Percentiles rank a stretch among this genome's conserved stretches.
phyloP scores from a whole-genome alignment of 768 basidiomycete species.

The Megacollybia marginata region DNA sequence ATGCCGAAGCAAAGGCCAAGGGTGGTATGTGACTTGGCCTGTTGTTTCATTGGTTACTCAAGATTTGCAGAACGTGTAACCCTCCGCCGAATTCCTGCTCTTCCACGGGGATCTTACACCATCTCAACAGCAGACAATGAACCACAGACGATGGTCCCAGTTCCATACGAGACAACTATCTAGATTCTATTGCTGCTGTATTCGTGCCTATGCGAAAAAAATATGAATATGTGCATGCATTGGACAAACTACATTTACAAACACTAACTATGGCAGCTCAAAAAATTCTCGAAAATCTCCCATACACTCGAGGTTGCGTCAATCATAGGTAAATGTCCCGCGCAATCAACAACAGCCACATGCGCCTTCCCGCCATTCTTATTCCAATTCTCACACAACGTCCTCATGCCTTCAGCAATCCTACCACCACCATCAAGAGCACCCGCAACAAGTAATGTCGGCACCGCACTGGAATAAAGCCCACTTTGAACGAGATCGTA shows the following conservation, averaged over 20 bases:
- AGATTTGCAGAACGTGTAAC: conserved; percentile 59
- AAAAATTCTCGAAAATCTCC: conserved; percentile 23
- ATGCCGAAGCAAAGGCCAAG: conserved; percentile 81
- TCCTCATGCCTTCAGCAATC: conserved; percentile 30
- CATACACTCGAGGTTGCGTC: conserved; percentile 38
- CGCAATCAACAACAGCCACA: conserved; percentile 26
- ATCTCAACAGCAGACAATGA: conserved; percentile 70
- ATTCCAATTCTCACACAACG: conserved; percentile 27
- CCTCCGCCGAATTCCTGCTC: conserved; percentile 80
- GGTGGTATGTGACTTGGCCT: conserved; percentile 51
- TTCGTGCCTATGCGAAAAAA: background rate
- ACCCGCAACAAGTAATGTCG: conserved; percentile 39
- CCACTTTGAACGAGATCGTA: conserved; percentile 32
- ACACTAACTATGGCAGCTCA: too few species aligned
- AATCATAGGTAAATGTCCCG: conserved; percentile 48
- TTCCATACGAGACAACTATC: conserved; percentile 95
- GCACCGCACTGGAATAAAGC: conserved; percentile 19
- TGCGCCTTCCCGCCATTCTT: conserved; percentile 15
- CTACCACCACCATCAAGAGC: conserved; percentile 41
- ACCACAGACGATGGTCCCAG: conserved; percentile 89
- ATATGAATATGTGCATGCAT: background rate
- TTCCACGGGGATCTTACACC: conserved; percentile 72
- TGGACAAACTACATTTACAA: too few species aligned
- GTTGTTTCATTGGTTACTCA: background rate
- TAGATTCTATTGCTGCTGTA: conserved; percentile 24